phyloP scores from a whole-genome alignment of 257 asterid species.

The Solanum microdontum region DNA sequence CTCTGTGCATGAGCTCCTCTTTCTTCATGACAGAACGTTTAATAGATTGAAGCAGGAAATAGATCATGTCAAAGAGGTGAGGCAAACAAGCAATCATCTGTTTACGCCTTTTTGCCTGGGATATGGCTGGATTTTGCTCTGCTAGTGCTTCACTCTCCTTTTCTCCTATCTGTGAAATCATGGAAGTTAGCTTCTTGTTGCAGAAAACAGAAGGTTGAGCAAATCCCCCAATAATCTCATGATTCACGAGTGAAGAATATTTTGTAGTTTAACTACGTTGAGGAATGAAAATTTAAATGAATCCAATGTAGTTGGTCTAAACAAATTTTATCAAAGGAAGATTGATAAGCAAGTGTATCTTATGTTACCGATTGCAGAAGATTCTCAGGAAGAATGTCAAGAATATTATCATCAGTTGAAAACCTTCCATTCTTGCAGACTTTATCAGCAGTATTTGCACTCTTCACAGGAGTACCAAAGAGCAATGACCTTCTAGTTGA shows the following conservation, averaged over 20 bases:
- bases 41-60: constrained; percentile 52
- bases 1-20: constrained; percentile 52
- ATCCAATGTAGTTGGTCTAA: not conserved
- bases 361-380: constrained; percentile 53
- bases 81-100: constrained; percentile 62
- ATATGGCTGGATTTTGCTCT: constrained; percentile 76
- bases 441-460: constrained; percentile 5
- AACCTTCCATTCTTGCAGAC: constrained; percentile 6
- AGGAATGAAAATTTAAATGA: not conserved
- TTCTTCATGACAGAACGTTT: constrained; percentile 53
- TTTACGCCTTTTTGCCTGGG: constrained; percentile 66
- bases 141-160: constrained; percentile 37
- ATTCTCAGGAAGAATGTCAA: constrained; percentile 46
- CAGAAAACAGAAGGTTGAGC: not conserved
- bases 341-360: not conserved
- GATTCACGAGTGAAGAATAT: not conserved
- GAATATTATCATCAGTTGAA: constrained; percentile 28
- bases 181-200: not conserved
- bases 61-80: constrained; percentile 50
- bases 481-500: constrained; percentile 37
- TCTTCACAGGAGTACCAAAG: constrained; percentile 64
- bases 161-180: constrained; percentile 46
- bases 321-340: not conserved
- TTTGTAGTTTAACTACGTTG: not conserved
- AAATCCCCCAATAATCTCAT: not conserved